Conservation (phyloP, 192 early-diverging fungal genomes). For the Phycomyces nitens region DNA sequence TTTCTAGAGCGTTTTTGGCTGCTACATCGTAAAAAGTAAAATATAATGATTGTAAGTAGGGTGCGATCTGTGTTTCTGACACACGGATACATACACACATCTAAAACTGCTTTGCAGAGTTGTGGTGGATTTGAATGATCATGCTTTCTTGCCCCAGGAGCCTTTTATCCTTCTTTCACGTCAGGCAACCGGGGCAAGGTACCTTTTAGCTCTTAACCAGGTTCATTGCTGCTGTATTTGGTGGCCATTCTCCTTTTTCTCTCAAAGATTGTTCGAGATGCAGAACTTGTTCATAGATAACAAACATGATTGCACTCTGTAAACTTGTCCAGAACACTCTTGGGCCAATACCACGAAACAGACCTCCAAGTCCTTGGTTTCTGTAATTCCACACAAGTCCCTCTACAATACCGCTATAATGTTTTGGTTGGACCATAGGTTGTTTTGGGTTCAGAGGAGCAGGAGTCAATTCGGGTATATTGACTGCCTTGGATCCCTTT, state of each 20-base stretch:
- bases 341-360: conserved; percentile 74
- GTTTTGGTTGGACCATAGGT: conserved; percentile 28
- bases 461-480: neutral
- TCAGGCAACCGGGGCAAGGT: too few species aligned
- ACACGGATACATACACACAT: too few species aligned
- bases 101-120: too few species aligned
- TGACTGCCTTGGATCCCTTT: conserved; percentile 6
- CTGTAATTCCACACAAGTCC: conserved; percentile 55
- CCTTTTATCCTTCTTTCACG: too few species aligned
- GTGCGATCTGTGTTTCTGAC: too few species aligned
- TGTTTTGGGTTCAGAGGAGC: neutral
- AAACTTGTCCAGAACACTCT: conserved; percentile 68
- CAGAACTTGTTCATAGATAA: conserved; percentile 63
- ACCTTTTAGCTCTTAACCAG: neutral
- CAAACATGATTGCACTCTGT: conserved; percentile 71
- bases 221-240: conserved; percentile 4
- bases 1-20: too few species aligned
- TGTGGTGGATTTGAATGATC: too few species aligned
- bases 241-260: conserved; percentile 28
- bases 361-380: conserved; percentile 51
- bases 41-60: too few species aligned
- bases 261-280: conserved; percentile 39
- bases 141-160: too few species aligned
- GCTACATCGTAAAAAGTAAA: too few species aligned
- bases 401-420: conserved; percentile 54